Evolutionary conservation across 1,139 yeast genomes (phyloP), one percentile per base, ranked within the genome.

Genomic region (Pneumocystis murina): DNA sequence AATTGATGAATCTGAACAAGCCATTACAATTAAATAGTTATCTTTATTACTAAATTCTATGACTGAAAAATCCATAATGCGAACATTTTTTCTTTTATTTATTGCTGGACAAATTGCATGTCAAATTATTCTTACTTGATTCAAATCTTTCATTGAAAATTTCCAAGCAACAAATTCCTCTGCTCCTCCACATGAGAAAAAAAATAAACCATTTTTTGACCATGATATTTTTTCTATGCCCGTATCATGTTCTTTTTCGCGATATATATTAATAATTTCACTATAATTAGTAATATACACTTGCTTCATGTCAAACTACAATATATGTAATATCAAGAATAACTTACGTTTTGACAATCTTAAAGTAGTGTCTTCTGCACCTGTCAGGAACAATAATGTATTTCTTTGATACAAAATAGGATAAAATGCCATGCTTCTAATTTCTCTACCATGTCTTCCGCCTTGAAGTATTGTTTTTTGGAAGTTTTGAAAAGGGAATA

Each of bases 361-460:
- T 4, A 92, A 76, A 0, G 89, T 82, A 0, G 97, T 86, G 71
- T 92, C 98, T 73, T 92, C 98, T 0, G 96, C 85, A 1, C 91
- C 97, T 1, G 94, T 84, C 35, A 87, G 80, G 12, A 86, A 75
- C 28, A 81, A 74, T 69, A 66, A 75, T 24, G 64, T 59, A 17
- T 67, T 73, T 8, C 70, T 69, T 16, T 66, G 64, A 3, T 65
- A 64, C 1, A 67, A 74, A 5, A 35, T 40, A 0, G 77, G 75
- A 30, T 71, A 66, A 39, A 71, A 67, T 38, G 71, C 72, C 16
- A 77, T 66, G 8, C 73, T 74, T 7, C 79, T 68, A 4, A 77
- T 82, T 73, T 92, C 98, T 68, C 97, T 80, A 0, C 98, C 98
- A 73, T 92, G 97, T 0, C 90, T 80, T 0, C 97, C 97, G 12